Conservation (phyloP, 805 yeast genomes). For the Kurtzmaniella fragi region DNA sequence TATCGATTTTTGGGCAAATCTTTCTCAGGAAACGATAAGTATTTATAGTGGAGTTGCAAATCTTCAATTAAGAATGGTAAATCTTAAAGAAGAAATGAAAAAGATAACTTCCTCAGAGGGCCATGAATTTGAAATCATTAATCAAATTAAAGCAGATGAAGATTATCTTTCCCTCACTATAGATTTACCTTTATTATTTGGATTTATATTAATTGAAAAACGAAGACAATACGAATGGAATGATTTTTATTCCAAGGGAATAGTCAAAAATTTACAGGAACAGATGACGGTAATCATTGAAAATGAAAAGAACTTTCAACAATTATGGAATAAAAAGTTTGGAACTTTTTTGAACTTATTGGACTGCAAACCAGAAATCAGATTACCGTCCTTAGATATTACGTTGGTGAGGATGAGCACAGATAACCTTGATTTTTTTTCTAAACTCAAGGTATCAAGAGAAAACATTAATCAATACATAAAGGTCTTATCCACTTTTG, state of each 20-base stretch:
- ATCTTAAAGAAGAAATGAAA: conserved; percentile 24
- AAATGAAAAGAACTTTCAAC: conserved; percentile 51
- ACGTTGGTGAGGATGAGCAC: conserved; percentile 23
- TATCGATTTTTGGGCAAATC: conserved; percentile 18
- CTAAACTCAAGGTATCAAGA: conserved; percentile 28
- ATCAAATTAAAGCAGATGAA: conserved; percentile 26
- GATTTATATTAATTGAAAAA: conserved; percentile 59
- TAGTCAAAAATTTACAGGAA: conserved; percentile 45
- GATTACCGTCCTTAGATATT: conserved; percentile 30
- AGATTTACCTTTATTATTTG: conserved; percentile 70
- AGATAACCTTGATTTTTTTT: conserved; percentile 19
- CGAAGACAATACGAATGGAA: conserved; percentile 58
- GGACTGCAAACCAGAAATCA: conserved; percentile 7
- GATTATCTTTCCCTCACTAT: conserved; percentile 41
- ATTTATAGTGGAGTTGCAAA: conserved; percentile 29
- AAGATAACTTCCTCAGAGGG: conserved; percentile 6
- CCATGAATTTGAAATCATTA: conserved; percentile 15
- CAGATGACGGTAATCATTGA: conserved; percentile 52
- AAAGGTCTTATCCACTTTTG: conserved; percentile 18
- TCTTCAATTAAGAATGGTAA: conserved; percentile 34
- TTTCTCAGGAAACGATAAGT: conserved; percentile 15
- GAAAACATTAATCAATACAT: conserved; percentile 28
- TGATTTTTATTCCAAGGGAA: conserved; percentile 35
- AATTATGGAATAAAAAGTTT: conserved; percentile 62
- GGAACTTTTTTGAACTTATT: conserved; percentile 34